Conservation (phyloP, 345 rosid species). For the Acer yangbiense region DNA sequence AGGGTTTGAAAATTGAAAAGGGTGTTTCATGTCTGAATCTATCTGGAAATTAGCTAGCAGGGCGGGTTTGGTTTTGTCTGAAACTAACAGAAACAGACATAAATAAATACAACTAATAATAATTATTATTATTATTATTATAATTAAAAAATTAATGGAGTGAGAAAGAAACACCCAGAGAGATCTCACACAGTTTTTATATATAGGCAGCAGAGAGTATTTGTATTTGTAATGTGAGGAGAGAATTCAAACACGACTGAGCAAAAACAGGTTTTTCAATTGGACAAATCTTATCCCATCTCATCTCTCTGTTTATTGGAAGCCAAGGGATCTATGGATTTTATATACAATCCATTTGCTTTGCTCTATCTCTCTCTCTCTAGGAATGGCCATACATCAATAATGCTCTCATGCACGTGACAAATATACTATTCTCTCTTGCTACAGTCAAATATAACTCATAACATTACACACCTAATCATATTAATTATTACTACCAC, state of each 20-base stretch:
- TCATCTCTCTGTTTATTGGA: conserved; percentile 23
- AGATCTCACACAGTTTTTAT: no score
- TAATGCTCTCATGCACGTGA: conserved; percentile 53
- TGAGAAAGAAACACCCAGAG: background rate
- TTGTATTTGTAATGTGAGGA: conserved; percentile 21
- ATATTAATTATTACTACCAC: no score
- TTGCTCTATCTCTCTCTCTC: background rate
- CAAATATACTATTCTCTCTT: conserved; percentile 19
- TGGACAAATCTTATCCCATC: conserved; percentile 41
- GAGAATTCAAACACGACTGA: conserved; percentile 43
- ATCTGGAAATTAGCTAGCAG: conserved; percentile 43
- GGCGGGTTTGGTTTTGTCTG: conserved; percentile 49
- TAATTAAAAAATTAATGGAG: background rate
- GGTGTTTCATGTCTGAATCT: conserved; percentile 43
- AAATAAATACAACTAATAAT: background rate
- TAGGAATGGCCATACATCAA: conserved; percentile 47
- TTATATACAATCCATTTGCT: background rate
- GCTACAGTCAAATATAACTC: no score
- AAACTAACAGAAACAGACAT: conserved; percentile 24
- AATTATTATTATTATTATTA: background rate
- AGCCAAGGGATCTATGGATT: conserved; percentile 25
- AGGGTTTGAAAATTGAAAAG: conserved; percentile 16
- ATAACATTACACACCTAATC: no score
- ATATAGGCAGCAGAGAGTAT: background rate
- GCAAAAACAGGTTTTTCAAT: conserved; percentile 5